Percentiles rank a stretch among this genome's conserved stretches.
These are phyloP conservation scores for Paracamarosporium sp. DNA, from an alignment of 2,329 filamentous ascomycete species.

Conservation along the genomic window DNA sequence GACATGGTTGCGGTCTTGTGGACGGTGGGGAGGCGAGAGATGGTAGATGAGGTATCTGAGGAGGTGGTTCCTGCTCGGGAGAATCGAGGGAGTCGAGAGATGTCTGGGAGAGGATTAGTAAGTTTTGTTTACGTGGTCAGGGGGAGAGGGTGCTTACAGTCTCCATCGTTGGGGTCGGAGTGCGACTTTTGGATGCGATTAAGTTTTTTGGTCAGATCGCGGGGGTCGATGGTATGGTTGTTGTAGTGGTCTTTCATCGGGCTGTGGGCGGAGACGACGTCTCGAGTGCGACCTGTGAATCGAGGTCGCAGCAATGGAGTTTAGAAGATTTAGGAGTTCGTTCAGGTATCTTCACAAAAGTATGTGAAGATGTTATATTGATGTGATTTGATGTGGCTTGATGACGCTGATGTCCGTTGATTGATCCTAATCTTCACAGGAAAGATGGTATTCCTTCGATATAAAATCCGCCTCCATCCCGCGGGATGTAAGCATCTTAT, in stretches of 20 bases:
- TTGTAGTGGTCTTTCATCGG: slow-evolving; percentile 39
- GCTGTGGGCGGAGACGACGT: slow-evolving; percentile 7
- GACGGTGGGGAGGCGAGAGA: slow-evolving; percentile 22
- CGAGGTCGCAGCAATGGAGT: not conserved
- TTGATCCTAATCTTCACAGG: not conserved
- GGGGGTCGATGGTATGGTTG: slow-evolving; percentile 27
- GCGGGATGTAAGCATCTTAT: not conserved
- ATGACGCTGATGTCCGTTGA: not conserved
- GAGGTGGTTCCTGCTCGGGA: slow-evolving; percentile 36
- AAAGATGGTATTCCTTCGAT: not conserved
- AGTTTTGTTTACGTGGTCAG: not conserved
- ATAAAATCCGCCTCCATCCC: not conserved
- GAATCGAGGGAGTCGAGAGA: slow-evolving; percentile 23
- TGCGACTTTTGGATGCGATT: slow-evolving; percentile 17
- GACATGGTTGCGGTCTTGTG: slow-evolving; percentile 37
- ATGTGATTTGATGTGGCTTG: not conserved
- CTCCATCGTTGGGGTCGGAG: slow-evolving; percentile 16
- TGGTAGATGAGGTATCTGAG: slow-evolving; percentile 25
- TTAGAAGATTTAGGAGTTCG: not conserved
- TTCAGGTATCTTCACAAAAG: not conserved
- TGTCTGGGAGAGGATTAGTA: not conserved
- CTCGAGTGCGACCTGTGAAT: not conserved
- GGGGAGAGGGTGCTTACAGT: slow-evolving; percentile 11
- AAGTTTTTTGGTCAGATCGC: slow-evolving; percentile 33
- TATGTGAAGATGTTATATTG: not conserved